Evolutionary conservation across 2,329 filamentous ascomycete genomes (phyloP), one percentile per base, ranked within the genome.

Genomic region (Fusarium burgessii): DNA sequence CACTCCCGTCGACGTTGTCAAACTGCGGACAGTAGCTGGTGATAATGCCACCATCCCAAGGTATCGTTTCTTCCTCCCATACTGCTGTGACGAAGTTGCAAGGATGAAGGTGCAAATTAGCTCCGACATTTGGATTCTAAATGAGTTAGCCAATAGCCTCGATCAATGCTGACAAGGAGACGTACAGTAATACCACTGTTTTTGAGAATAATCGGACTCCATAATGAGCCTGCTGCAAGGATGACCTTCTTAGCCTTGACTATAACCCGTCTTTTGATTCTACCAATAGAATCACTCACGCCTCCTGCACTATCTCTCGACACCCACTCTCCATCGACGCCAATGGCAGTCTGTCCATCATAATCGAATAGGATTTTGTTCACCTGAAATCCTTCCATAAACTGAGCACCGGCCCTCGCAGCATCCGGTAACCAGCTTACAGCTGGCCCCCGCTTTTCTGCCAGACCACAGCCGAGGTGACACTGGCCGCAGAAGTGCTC

Each of bases 201-300:
- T 71, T 90, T 83, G 45, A 98, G 84, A 4, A 98, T 78, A 2
- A 95, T 79, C 0, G 95, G 95, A 46, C 90, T 94, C 76, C 93
- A 90, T 58, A 98, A 82, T 2, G 92, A 89, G 7, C 95, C 95
- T 27, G 88, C 88, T 0, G 93, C 89, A n/a, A 97, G 81, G 49
- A 98, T 88, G 14, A 97, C 92, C 76, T 90, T 92, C 80, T 93
- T 93, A 3, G 94, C 94, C 74, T 88, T 92, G 76, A 98, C 87
- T 42, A 90, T 83, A 11, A 97, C 85, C 67, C 89, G 85, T 40
- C 91, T 87, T 51, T 82, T 86, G 4, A 76, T 83, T 9, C 88
- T 81, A 2, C 85, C 84, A 10, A 77, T 73, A 0, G 83, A 80
- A 14, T 86, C 87, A 51, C 87, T 82, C 1, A 91, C 82, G 6